These are phyloP conservation scores for Brassica hybrid DNA, from an alignment of 441 rosid species.

Conservation along the genomic window DNA sequence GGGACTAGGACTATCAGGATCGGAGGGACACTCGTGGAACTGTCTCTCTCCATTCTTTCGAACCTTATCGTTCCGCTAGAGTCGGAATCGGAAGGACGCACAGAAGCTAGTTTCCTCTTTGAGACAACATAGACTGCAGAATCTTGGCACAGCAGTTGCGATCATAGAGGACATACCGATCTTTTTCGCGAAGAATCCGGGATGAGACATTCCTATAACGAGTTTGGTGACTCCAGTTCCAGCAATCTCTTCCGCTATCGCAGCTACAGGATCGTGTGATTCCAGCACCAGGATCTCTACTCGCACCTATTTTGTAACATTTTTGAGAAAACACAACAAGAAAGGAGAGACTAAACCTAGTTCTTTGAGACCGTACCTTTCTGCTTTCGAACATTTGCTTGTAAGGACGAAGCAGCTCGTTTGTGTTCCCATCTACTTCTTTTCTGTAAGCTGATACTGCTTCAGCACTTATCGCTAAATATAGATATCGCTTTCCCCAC, in stretches of 20 bases:
- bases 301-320: conserved; percentile 51
- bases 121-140: conserved; percentile 84
- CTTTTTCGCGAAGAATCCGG: conserved; percentile 55
- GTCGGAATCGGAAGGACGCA: conserved; percentile 84
- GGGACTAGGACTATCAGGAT: conserved; percentile 36
- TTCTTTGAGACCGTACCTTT: conserved; percentile 51
- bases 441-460: conserved; percentile 79
- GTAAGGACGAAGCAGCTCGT: conserved; percentile 68
- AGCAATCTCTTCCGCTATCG: conserved; percentile 74
- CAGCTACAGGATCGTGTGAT: conserved; percentile 73
- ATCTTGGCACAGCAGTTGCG: conserved; percentile 62
- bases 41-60: conserved; percentile 45
- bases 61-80: conserved; percentile 55
- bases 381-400: conserved; percentile 65
- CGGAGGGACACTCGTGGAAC: conserved; percentile 48
- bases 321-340: not conserved
- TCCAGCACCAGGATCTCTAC: conserved; percentile 65
- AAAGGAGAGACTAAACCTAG: not conserved
- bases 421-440: conserved; percentile 71
- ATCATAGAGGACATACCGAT: conserved; percentile 65
- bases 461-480: conserved; percentile 75
- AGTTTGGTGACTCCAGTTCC: conserved; percentile 59
- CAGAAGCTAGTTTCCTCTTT: conserved; percentile 72
- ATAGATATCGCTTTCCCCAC: conserved; percentile 89
- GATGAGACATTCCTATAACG: conserved; percentile 82